Base-by-base conservation (phyloP, 2,329 filamentous ascomycete genomes). In the Fulvia fulva region DNA sequence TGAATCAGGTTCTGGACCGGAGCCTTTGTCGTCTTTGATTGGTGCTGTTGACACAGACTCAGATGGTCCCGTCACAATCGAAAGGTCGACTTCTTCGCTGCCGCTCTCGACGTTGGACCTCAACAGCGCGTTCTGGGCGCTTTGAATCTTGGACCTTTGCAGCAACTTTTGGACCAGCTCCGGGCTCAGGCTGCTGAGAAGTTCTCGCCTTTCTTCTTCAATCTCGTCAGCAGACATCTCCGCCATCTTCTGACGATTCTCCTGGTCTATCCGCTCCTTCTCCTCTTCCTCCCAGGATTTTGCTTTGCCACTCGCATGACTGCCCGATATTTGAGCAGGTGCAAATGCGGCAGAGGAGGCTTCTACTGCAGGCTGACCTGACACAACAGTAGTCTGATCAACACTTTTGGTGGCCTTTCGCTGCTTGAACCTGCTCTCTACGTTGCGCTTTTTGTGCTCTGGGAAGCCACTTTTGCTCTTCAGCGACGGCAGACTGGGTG, bases 181-280 rank as follows among this genome's bases (percentile, higher is more conserved):
- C 1, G 91, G 87, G 62, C 90, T 88, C 55, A 97, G 75, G 7
- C 83, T 85, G n/a, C 80, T 81, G 71, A 96, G 81, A n/a, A 99
- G 78, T 65, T 97, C 93, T 59, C 85, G 80, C 45, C 88, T 84
- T 60, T 94, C 91, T 65, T 87, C 80, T 61, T 89, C 86, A 58
- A 97, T 96, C 74, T 97, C 90, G 37, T 85, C 83, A 0, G 84
- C 77, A 1, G 88, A 89, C 94, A 99, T 97, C 25, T 80, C 79
- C 14, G 86, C 86, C 49, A 99, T 74, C 60, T 83, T 83, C 58
- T 85, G 81, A 46, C 77, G 83, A 69, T 97, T 99, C 72, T 97
- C 91, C 65, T 86, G 81, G 68, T 93, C 89, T 71, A 99, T 97
- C 5, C 82, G 80, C 62, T 78, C 77, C 68, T 84, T 85, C 69